Conservation (phyloP, 305 asterid species). For the Stenogyne calaminthoides region DNA sequence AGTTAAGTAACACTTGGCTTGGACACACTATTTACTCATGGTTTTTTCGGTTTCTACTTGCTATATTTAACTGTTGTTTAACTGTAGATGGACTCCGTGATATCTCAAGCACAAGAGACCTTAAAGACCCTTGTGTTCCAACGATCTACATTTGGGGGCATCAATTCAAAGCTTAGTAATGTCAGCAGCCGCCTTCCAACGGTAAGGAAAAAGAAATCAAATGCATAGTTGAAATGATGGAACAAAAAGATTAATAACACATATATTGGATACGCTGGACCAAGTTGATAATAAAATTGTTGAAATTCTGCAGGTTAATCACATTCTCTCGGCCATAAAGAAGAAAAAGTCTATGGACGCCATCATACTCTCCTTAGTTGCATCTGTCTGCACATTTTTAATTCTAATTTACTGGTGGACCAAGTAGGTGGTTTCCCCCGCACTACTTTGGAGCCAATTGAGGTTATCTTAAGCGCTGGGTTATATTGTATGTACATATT, state of each 20-base stretch:
- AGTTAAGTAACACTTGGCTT: constrained; percentile 20
- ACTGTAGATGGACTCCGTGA: constrained; percentile 85
- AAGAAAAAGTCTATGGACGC: constrained; percentile 97
- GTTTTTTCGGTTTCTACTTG: constrained; percentile 3
- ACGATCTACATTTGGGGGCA: constrained; percentile 92
- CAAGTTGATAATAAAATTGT: neutral
- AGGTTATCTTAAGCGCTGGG: constrained; percentile 30
- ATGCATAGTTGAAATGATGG: constrained; percentile 11
- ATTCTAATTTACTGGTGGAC: constrained; percentile 94
- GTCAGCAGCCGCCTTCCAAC: constrained; percentile 97
- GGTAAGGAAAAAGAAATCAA: constrained; percentile 45
- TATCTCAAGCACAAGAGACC: constrained; percentile 97
- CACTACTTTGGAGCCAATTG: constrained; percentile 30
- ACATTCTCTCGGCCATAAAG: constrained; percentile 79
- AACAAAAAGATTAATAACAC: neutral
- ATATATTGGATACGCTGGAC: constrained; percentile 3
- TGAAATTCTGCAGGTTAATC: constrained; percentile 65
- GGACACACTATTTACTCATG: constrained; percentile 18
- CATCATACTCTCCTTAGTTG: constrained; percentile 85
- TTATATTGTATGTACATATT: constrained; percentile 44
- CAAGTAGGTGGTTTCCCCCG: constrained; percentile 45
- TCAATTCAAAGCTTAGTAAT: constrained; percentile 85
- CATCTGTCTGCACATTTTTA: constrained; percentile 81
- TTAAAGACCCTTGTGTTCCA: constrained; percentile 82
- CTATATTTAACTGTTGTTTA: constrained; percentile 21